phyloP scores from a whole-genome alignment of 2,329 filamentous ascomycete species.

The Epichloe sp. region DNA sequence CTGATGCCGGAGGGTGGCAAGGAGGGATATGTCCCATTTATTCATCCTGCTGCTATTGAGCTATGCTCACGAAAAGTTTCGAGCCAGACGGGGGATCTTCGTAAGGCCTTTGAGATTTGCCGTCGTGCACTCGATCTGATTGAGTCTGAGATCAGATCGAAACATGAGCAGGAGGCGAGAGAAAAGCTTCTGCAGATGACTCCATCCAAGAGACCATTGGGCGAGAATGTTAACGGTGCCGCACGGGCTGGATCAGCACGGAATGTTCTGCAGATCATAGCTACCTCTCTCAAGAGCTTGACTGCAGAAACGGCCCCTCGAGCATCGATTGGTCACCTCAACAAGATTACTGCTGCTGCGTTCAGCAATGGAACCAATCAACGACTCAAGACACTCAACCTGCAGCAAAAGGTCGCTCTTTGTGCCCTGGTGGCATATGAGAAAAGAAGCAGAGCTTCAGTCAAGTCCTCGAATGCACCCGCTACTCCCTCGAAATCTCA shows the following conservation, averaged over 20 bases:
- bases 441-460: slow-evolving; percentile 46
- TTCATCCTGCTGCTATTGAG: slow-evolving; percentile 87
- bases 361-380: slow-evolving; percentile 84
- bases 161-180: slow-evolving; percentile 50
- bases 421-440: slow-evolving; percentile 84
- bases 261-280: slow-evolving; percentile 33
- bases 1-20: slow-evolving; percentile 44
- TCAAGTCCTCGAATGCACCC: slow-evolving; percentile 27
- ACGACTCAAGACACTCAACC: slow-evolving; percentile 73
- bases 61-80: slow-evolving; percentile 91
- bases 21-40: slow-evolving; percentile 62
- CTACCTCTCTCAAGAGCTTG: slow-evolving; percentile 44
- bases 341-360: slow-evolving; percentile 75
- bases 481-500: slow-evolving; percentile 48
- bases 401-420: slow-evolving; percentile 91
- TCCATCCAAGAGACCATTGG: slow-evolving; percentile 63
- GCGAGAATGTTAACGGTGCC: slow-evolving; percentile 65
- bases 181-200: slow-evolving; percentile 45
- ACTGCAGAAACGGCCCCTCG: slow-evolving; percentile 73
- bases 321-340: slow-evolving; percentile 80
- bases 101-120: slow-evolving; percentile 91
- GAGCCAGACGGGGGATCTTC: slow-evolving; percentile 88
- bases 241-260: slow-evolving; percentile 18
- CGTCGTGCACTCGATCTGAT: slow-evolving; percentile 79
- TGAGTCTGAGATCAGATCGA: slow-evolving; percentile 68